Percentiles rank a stretch among this genome's conserved stretches.
Conservation (phyloP, 306 rosid species). For the Bauhinia variegata region DNA sequence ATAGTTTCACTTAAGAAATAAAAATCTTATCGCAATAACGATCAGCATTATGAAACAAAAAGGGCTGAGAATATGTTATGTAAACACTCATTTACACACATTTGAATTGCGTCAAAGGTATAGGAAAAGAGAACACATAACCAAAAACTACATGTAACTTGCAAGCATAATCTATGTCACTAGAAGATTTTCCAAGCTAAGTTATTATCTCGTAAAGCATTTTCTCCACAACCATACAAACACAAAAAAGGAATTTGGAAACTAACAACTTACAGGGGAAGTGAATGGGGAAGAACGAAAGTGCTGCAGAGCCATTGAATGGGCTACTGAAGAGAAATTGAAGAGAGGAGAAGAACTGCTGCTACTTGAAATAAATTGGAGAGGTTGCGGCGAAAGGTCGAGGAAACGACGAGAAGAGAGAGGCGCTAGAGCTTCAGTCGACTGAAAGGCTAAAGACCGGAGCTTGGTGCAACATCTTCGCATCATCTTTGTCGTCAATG, state of each 20-base stretch:
- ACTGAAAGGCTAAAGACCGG: slow-evolving; percentile 52
- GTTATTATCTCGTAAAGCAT: slow-evolving; percentile 1
- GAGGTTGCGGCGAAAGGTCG: slow-evolving; percentile 52
- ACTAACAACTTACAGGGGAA: slow-evolving; percentile 60
- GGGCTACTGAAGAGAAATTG: slow-evolving; percentile 38
- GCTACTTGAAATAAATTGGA: slow-evolving; percentile 48
- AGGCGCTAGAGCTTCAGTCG: slow-evolving; percentile 44
- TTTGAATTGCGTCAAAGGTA: not conserved
- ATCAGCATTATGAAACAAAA: not conserved
- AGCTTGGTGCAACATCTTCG: slow-evolving; percentile 60
- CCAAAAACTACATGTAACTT: not conserved
- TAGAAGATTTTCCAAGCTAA: not conserved
- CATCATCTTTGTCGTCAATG: slow-evolving; percentile 50
- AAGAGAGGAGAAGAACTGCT: slow-evolving; percentile 46
- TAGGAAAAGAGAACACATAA: not conserved
- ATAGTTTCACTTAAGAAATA: slow-evolving; percentile 25
- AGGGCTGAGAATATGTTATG: not conserved
- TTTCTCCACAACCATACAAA: slow-evolving; percentile 33
- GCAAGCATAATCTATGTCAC: not conserved
- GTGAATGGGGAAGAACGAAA: slow-evolving; percentile 43
- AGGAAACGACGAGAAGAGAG: slow-evolving; percentile 54
- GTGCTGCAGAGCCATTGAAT: slow-evolving; percentile 38
- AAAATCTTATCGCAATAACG: slow-evolving; percentile 33
- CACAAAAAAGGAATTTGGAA: not conserved
- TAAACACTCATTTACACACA: not conserved